A percentile compares a stretch with the other conserved stretches of the same genome.
Conservation (phyloP, 73 alveolate genomes). For the Paraurostyla sp. region DNA sequence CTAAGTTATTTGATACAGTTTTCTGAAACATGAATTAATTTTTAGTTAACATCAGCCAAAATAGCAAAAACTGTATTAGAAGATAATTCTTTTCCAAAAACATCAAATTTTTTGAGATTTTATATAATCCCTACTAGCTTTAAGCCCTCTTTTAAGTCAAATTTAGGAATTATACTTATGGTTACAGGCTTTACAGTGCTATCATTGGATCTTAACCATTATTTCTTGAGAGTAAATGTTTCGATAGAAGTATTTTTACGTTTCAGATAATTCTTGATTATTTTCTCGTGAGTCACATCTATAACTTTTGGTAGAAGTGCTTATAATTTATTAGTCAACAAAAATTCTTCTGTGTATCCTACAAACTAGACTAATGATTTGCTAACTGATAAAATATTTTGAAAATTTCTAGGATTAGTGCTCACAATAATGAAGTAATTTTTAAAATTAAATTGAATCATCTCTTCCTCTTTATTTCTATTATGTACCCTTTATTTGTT, state of each 20-base stretch:
- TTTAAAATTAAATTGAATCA: neutral
- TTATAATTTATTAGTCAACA: neutral
- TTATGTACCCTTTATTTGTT: constrained; percentile 3
- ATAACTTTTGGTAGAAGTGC: constrained; percentile 1
- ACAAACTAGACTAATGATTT: constrained; percentile 8
- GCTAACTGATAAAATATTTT: neutral
- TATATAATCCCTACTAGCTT: constrained; percentile 14
- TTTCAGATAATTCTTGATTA: neutral
- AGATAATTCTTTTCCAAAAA: neutral
- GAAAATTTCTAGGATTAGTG: neutral
- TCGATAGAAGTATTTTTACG: neutral
- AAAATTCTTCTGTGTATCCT: constrained; percentile 45
- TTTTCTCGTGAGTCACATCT: neutral
- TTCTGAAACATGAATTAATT: constrained; percentile 20
- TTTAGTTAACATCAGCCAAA: constrained; percentile 1
- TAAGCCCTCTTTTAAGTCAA: constrained; percentile 10
- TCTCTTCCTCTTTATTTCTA: neutral
- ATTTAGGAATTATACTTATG: constrained; percentile 6
- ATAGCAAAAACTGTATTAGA: neutral
- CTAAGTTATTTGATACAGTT: neutral
- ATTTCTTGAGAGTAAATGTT: neutral
- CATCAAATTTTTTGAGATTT: neutral
- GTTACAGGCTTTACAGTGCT: constrained; percentile 15
- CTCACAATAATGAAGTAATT: neutral
- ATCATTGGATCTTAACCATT: constrained; percentile 9